These are phyloP conservation scores for Diaporthe vexans DNA, from an alignment of 2,329 filamentous ascomycete genomes.

Conservation along the genomic window DNA sequence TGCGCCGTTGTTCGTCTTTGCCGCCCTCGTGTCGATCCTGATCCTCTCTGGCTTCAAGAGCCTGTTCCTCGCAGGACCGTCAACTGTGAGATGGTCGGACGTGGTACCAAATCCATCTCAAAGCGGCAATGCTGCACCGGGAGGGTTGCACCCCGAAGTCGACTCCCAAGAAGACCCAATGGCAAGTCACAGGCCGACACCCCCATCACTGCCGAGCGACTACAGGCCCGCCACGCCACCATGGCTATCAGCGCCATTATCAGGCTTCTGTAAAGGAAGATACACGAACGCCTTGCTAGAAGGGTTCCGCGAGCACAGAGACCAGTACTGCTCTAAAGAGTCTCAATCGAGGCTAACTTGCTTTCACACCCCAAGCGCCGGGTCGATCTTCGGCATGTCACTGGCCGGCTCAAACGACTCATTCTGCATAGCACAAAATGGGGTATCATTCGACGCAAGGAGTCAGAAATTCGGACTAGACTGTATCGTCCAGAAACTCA, in stretches of 20 bases:
- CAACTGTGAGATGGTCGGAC: background rate
- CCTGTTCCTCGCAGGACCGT: background rate
- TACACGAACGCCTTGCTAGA: constrained; percentile 49
- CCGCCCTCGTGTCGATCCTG: background rate
- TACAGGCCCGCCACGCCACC: background rate
- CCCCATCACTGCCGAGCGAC: background rate
- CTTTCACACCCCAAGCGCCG: constrained; percentile 20
- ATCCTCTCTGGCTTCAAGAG: background rate
- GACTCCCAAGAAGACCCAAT: background rate
- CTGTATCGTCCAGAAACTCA: background rate
- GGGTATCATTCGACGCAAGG: background rate
- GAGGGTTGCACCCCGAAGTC: background rate
- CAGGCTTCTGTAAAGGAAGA: background rate
- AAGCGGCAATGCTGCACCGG: background rate
- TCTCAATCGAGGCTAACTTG: constrained; percentile 33
- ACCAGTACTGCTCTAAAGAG: constrained; percentile 26
- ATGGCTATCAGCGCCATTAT: background rate
- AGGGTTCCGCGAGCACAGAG: constrained; percentile 45
- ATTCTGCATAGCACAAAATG: constrained; percentile 27
- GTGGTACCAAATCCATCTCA: background rate
- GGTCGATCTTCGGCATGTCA: background rate
- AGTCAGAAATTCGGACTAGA: constrained; percentile 18
- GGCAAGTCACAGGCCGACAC: background rate
- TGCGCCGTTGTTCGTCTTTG: background rate
- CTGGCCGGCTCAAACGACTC: constrained; percentile 24